These are phyloP conservation scores for Geotrichum macrosporum DNA, from an alignment of 1,139 yeast species.

Conservation along the genomic window DNA sequence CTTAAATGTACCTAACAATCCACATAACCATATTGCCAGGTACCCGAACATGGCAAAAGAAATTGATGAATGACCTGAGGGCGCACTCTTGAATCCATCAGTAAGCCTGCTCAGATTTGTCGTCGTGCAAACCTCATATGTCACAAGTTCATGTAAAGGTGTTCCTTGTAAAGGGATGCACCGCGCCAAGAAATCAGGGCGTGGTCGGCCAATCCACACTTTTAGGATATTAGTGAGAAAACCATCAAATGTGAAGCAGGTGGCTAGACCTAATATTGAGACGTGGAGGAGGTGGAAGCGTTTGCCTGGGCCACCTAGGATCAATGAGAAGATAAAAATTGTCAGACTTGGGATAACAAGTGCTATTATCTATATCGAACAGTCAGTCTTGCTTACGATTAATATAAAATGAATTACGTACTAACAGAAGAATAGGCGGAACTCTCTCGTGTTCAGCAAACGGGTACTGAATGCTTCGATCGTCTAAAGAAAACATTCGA, in stretches of 20 bases:
- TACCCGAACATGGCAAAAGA: conserved; percentile 65
- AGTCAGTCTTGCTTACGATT: no score
- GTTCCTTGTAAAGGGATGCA: conserved; percentile 52
- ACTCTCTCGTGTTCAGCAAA: conserved; percentile 51
- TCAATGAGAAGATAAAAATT: conserved; percentile 32
- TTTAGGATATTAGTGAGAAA: conserved; percentile 56
- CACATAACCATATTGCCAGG: conserved; percentile 57
- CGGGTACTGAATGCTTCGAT: conserved; percentile 48
- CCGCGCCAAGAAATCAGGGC: conserved; percentile 74
- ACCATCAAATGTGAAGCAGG: conserved; percentile 43
- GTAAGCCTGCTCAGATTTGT: conserved; percentile 33
- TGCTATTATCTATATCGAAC: conserved; percentile 30
- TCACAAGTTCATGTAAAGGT: conserved; percentile 42
- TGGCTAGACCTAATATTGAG: conserved; percentile 44
- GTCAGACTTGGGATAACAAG: conserved; percentile 33
- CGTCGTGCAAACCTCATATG: conserved; percentile 52
- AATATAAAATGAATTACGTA: conserved; percentile 3
- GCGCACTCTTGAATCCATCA: conserved; percentile 77
- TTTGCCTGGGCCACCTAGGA: conserved; percentile 28
- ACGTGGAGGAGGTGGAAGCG: conserved; percentile 36
- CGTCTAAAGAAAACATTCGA: conserved; percentile 35
- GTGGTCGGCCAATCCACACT: conserved; percentile 70
- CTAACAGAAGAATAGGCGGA: conserved; percentile 33
- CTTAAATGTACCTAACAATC: conserved; percentile 47
- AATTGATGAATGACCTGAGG: conserved; percentile 74